These are phyloP conservation scores for Fagus crenata DNA, from an alignment of 306 rosid genomes.

Conservation along the genomic window DNA sequence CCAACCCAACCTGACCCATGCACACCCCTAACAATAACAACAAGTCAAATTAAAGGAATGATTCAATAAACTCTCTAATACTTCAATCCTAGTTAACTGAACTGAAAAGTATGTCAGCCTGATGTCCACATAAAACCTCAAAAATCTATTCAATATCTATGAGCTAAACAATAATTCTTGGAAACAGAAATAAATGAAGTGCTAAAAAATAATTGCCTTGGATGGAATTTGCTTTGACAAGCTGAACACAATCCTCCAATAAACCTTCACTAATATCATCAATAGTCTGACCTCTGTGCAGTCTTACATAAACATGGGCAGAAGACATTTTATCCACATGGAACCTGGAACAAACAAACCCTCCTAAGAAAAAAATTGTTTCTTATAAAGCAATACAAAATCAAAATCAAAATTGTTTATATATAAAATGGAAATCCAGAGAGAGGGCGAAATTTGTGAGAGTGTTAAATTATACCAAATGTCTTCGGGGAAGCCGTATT, in stretches of 20 bases:
- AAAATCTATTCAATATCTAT: not conserved
- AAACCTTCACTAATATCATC: conserved; percentile 83
- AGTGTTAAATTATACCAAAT: conserved; percentile 53
- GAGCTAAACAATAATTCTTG: not conserved
- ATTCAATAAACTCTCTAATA: not conserved
- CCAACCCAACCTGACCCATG: no score
- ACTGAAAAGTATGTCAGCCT: not conserved
- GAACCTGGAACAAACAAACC: conserved; percentile 56
- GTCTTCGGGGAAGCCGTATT: conserved; percentile 89
- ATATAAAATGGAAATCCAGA: not conserved
- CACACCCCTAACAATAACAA: not conserved
- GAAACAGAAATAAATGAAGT: no score
- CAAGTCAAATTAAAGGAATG: not conserved
- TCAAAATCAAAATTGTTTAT: not conserved
- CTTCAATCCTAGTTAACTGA: conserved; percentile 8
- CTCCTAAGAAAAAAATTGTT: not conserved
- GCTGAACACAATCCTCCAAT: conserved; percentile 94
- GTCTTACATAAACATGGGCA: conserved; percentile 91
- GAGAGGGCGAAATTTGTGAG: not conserved
- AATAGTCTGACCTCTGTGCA: conserved; percentile 86
- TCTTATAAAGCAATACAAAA: not conserved
- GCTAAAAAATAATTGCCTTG: conserved; percentile 51
- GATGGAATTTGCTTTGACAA: conserved; percentile 97
- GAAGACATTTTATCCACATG: conserved; percentile 99
- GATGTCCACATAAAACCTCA: not conserved